Base-by-base conservation (phyloP, 805 yeast species). In the Metschnikowia arizonensis region DNA sequence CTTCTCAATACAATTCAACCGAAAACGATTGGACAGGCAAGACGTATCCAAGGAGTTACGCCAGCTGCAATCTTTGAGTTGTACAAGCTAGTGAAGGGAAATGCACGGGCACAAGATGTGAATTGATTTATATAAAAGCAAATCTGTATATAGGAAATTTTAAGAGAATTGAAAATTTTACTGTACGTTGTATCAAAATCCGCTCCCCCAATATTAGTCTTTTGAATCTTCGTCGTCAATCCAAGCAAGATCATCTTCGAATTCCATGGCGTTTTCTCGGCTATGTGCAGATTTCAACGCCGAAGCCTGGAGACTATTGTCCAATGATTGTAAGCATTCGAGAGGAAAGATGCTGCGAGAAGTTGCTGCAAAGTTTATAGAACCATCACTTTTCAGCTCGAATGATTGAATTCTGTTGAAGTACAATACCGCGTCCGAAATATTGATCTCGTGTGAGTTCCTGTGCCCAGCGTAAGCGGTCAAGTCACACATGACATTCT, bases 21-120 rank as follows among this genome's bases (percentile, higher is more conserved):
- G 0, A 79, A 79, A 44, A 93, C 97, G 0, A 79, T 93, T 36
- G 98, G 98, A 0, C 98, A 93, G 61, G 98, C 98, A 0, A 76
- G 96, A 60, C 74, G 98, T 54, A 85, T 91, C 10, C 95, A 93
- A 58, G 98, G 99, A 0, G 82, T 93, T 2, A 91, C 98, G 0
- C 96, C 98, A 0, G 91, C 97, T 0, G 93, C 97, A 0, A 71
- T 88, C 14, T 85, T 88, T 51, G 95, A 87, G 59, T 71, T 90
- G 38, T 86, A 82, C 59, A 72, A 82, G 49, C 61, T 84, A 45
- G 74, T 74, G 5, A 68, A 62, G 44, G 60, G 64, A 17, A 59
- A 40, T n/a, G 49, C 44, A 17, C 44, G 19, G n/a, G 42, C 29
- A 14, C 26, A 21, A 30, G 14, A 17, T 9, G 17, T 17, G 17